phyloP scores from a whole-genome alignment of 257 asterid genomes.

The Solanum neorickii region DNA sequence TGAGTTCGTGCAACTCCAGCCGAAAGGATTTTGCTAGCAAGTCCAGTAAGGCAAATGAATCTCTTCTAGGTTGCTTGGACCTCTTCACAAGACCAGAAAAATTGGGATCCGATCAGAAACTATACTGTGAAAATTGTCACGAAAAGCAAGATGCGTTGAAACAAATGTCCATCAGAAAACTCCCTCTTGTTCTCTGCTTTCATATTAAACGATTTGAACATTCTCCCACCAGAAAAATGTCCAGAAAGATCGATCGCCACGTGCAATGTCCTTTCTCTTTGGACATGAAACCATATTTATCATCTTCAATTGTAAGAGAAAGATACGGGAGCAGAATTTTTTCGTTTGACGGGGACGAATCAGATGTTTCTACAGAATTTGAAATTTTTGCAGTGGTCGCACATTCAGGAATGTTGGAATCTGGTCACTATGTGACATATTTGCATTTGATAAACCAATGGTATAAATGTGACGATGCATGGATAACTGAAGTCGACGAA shows the following conservation, averaged over 20 bases:
- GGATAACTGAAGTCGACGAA: conserved; percentile 68
- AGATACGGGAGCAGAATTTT: conserved; percentile 67
- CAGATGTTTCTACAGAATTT: conserved; percentile 48
- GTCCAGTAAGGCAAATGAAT: conserved; percentile 29
- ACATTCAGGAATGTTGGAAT: conserved; percentile 66
- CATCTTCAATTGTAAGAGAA: conserved; percentile 68
- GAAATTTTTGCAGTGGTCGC: conserved; percentile 85
- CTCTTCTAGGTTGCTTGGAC: conserved; percentile 76
- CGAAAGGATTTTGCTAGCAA: conserved; percentile 9
- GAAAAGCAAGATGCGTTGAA: conserved; percentile 78
- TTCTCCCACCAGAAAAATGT: conserved; percentile 58
- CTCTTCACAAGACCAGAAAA: conserved; percentile 81
- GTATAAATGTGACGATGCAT: conserved; percentile 88
- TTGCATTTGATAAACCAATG: conserved; percentile 62
- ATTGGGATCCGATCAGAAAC: conserved; percentile 75
- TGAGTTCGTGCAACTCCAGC: conserved; percentile 18
- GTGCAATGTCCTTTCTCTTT: conserved; percentile 71
- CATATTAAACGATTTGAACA: conserved; percentile 84
- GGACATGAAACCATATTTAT: conserved; percentile 75
- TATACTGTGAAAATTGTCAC: conserved; percentile 73
- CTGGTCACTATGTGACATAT: conserved; percentile 77
- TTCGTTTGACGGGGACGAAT: conserved; percentile 43
- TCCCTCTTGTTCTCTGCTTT: conserved; percentile 74
- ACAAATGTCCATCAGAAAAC: conserved; percentile 83
- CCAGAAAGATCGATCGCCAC: conserved; percentile 62